Base-by-base conservation (phyloP, 805 yeast genomes). In the Candida nanaspora region DNA sequence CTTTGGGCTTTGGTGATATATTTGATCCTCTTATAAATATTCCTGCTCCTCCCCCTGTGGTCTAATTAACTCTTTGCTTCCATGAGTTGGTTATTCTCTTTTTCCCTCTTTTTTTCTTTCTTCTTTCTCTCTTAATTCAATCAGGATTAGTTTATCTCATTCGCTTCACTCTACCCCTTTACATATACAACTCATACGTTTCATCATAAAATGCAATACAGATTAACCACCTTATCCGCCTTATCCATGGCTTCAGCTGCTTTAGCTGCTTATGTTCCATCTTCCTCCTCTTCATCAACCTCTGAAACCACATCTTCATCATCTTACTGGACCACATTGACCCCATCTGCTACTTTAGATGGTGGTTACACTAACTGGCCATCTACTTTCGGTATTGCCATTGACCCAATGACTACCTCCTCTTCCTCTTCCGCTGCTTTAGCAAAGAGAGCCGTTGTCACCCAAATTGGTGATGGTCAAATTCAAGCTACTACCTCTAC, bases 321-420 rank as follows among this genome's bases (percentile, higher is more conserved):
- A n/a, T n/a, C n/a, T n/a, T n/a, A n/a, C 50, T 80, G 82, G 82
- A 60, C 81, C 45, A 77, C 85, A 41, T 69, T 81, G 61, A 79
- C 86, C 27, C 87, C 89, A 46, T 36, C 64, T 35, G 72, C 71
- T 33, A 57, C 72, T 39, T 72, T 72, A 46, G 43, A 72, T 6
- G 76, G 76, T 55, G 57, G 48, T 31, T 48, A 68, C 38, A 78
- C 86, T 40, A 76, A 74, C 47, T 79, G 76, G 68, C 44, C 74
- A 33, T 59, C 65, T 37, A 56, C 72, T 37, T 83, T 83, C 53
- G 93, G 89, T 68, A 82, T 84, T 55, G 84, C 84, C 44, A 77
- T 83, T 47, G 63, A 68, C 43, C 72, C 84, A 32, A 51, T 76
- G n/a, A 59, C 45, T 25, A 48, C 69, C 31, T 36, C 60, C 30